phyloP scores from a whole-genome alignment of 164 flowering plant species.

The Protea cynaroides region DNA sequence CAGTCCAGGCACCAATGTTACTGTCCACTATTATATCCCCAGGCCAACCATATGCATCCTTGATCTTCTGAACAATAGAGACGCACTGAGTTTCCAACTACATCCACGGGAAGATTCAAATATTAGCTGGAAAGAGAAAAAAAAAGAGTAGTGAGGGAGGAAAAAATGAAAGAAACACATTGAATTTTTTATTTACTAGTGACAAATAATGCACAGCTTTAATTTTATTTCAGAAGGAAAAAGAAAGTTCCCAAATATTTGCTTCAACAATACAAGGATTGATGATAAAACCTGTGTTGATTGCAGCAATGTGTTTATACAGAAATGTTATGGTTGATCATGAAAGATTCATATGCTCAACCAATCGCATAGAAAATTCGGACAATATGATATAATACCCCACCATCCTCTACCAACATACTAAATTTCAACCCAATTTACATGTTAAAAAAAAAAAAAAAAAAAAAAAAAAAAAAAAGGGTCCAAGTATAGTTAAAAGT shows the following conservation, averaged over 20 bases:
- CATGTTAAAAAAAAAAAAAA: too few species aligned
- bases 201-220: too few species aligned
- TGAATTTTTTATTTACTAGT: too few species aligned
- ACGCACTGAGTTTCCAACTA: slow-evolving; percentile 62
- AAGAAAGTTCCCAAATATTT: too few species aligned
- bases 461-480: too few species aligned
- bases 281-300: neutral
- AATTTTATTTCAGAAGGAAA: too few species aligned
- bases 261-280: too few species aligned
- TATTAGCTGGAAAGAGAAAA: slow-evolving; percentile 5
- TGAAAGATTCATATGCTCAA: neutral
- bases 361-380: neutral
- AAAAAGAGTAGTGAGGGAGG: neutral
- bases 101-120: slow-evolving; percentile 9
- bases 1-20: slow-evolving; percentile 68
- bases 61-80: slow-evolving; percentile 45
- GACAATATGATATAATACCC: too few species aligned
- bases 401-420: too few species aligned
- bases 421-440: too few species aligned
- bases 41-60: slow-evolving; percentile 57
- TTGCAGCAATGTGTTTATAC: neutral
- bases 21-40: slow-evolving; percentile 40
- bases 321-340: neutral
- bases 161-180: neutral
- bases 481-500: too few species aligned